Percentiles rank a stretch among this genome's conserved stretches.
Conservation (phyloP, 1,284 basidiomycete genomes). For the Cystobasidium sp. region DNA sequence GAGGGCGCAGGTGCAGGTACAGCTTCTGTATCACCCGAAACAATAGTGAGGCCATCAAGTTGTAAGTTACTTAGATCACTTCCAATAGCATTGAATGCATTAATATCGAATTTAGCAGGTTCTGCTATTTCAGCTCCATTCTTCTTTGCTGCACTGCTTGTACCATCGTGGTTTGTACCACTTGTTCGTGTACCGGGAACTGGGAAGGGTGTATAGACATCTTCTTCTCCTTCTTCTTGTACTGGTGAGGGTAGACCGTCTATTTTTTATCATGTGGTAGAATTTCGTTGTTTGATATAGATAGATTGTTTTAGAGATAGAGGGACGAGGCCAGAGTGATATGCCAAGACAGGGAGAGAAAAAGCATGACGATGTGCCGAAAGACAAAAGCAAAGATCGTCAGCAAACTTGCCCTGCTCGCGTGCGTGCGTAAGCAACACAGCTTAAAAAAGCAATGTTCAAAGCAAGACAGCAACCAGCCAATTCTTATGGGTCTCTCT, state of each 20-base stretch:
- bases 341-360: neutral
- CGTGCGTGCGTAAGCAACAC: too few species aligned
- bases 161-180: too few species aligned
- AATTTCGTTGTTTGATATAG: neutral
- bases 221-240: slow-evolving; percentile 34
- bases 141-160: too few species aligned
- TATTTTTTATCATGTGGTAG: neutral
- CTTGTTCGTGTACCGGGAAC: neutral
- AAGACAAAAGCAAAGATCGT: too few species aligned
- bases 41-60: slow-evolving; percentile 12
- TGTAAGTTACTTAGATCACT: slow-evolving; percentile 7
- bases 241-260: slow-evolving; percentile 38
- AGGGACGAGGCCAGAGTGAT: too few species aligned
- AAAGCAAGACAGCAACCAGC: too few species aligned
- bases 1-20: neutral
- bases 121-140: slow-evolving; percentile 3
- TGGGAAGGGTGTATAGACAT: slow-evolving; percentile 4
- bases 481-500: too few species aligned
- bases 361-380: neutral
- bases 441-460: too few species aligned
- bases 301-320: too few species aligned
- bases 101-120: slow-evolving; percentile 20
- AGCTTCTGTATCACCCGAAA: slow-evolving; percentile 10
- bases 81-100: slow-evolving; percentile 29
- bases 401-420: too few species aligned